phyloP scores from a whole-genome alignment of 768 basidiomycete genomes.

The Termitomyces sp. region DNA sequence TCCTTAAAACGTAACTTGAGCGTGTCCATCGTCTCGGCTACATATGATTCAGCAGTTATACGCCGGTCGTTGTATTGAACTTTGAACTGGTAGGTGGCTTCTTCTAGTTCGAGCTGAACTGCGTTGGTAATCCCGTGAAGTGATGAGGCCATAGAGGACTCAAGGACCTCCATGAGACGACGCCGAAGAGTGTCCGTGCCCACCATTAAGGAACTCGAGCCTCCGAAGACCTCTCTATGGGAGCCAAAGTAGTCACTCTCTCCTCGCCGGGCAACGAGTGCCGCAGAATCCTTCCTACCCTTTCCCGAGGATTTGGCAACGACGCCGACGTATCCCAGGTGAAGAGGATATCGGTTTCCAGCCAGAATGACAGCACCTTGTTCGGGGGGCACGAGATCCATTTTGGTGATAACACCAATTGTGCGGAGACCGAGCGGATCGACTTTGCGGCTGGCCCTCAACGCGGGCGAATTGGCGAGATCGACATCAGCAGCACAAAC shows the following conservation, averaged over 20 bases:
- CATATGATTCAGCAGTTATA: conserved; percentile 93
- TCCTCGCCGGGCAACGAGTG: conserved; percentile 43
- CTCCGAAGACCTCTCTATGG: conserved; percentile 58
- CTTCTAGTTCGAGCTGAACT: conserved; percentile 95
- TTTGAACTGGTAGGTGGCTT: conserved; percentile 98
- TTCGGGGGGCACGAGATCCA: conserved; percentile 91
- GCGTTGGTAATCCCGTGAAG: conserved; percentile 96
- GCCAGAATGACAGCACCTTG: conserved; percentile 75
- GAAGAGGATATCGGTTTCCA: conserved; percentile 94
- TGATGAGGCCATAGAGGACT: conserved; percentile 95
- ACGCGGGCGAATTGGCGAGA: conserved; percentile 93
- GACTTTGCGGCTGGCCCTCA: conserved; percentile 88
- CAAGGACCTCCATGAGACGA: conserved; percentile 94
- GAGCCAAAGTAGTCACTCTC: conserved; percentile 66
- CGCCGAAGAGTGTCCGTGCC: conserved; percentile 88
- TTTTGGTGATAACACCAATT: conserved; percentile 97
- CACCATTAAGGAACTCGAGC: conserved; percentile 68
- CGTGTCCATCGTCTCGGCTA: conserved; percentile 93
- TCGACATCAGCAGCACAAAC: conserved; percentile 99
- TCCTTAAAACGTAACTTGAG: conserved; percentile 89
- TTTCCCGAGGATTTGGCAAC: conserved; percentile 76
- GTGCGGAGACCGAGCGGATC: conserved; percentile 94
- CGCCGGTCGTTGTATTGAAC: conserved; percentile 96
- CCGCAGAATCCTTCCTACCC: conserved; percentile 41
- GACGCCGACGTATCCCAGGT: conserved; percentile 96